Evolutionary conservation across 2,329 filamentous ascomycete species (phyloP), one percentile per base, ranked within the genome.

Genomic region (Pestalotiopsis fici): DNA sequence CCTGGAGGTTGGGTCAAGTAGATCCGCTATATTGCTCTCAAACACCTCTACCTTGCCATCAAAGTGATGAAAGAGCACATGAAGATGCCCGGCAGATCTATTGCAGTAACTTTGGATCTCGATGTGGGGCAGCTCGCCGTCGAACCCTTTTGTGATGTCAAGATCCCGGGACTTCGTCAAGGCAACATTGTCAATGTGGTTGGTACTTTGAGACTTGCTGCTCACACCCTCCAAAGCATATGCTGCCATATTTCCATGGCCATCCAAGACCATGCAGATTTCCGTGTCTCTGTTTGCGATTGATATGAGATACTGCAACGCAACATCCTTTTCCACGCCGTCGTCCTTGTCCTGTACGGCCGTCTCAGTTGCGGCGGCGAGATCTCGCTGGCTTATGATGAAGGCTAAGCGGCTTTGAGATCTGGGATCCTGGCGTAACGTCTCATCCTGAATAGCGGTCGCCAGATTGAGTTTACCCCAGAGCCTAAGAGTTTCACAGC

Each of bases 191-290:
- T 96, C 97, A n/a, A 95, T 88, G 69, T 90, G 89, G 31, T 89
- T 85, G 3, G 87, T 84, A 68, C 88, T 88, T 71, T 88, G 88
- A 37, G 85, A 83, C 74, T 91, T 93, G 73, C 88, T 90, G 43
- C 92, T 91, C 23, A 97, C 87, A 74, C 95, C 95, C 77, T 98
- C 95, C 66, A 99, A 81, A 0, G 94, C 95, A 93, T 95, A 98
- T 0, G 93, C 94, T 54, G 93, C 94, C 91, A 98, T 93, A 71
- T 91, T 90, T 1, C 95, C 95, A 60, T 86, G 83, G n/a, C 91
- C 90, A 78, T 98, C 94, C 60, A 97, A 84, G 9, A 95, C 90
- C 27, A 98, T 86, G 71, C 94, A 96, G 2, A 99, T 88, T 76
- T 99, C 96, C 0, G 95, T 93, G 66, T 87, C 92, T 64, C 91